Evolutionary conservation across 306 rosid species (phyloP).

Genomic region (Rosa persica): DNA sequence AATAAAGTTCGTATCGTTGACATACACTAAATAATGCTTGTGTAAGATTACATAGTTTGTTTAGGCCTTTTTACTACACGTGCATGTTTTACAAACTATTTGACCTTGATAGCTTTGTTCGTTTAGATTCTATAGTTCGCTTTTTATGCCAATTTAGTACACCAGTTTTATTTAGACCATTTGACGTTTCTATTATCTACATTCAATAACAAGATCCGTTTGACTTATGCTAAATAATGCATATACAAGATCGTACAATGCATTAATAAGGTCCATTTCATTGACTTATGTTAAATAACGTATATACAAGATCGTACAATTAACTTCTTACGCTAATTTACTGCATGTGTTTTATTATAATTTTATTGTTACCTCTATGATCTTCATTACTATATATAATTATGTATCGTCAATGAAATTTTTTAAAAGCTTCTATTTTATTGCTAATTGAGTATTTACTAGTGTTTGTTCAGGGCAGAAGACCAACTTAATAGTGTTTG

Average conservation of each 20-base stretch:
- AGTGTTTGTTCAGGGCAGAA: not conserved
- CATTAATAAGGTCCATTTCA: not conserved
- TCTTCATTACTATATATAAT: not conserved
- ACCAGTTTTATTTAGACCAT: not conserved
- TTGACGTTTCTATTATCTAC: not conserved
- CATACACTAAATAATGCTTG: not conserved
- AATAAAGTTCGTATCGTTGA: not conserved
- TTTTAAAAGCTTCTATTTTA: no score
- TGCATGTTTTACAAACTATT: not conserved
- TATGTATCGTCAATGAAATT: not conserved
- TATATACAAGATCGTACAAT: not conserved
- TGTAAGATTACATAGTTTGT: not conserved
- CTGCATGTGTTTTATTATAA: no score
- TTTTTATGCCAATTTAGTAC: not conserved
- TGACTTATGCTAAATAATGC: not conserved
- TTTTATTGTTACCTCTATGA: not conserved
- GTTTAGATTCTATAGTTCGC: no score
- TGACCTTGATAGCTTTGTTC: not conserved
- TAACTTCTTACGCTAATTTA: not conserved
- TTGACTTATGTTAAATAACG: not conserved
- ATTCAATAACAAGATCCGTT: not conserved
- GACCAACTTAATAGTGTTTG: not conserved
- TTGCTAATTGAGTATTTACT: not conserved
- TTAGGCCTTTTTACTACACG: not conserved
- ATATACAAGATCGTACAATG: not conserved